Conservation (phyloP, 2,329 filamentous ascomycete genomes). For the Nemania sp. region DNA sequence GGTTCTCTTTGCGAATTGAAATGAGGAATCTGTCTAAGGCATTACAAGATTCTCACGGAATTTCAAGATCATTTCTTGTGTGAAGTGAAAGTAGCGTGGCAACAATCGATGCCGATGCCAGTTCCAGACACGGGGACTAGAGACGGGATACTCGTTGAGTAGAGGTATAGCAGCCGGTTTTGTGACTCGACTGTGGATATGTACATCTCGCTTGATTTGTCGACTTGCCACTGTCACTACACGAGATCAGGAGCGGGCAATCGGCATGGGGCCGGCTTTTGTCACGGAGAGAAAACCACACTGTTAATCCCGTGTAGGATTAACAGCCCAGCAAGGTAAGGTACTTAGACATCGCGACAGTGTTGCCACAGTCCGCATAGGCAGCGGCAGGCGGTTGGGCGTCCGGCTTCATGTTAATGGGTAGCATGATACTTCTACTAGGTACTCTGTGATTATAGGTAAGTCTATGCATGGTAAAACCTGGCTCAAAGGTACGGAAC, state of each 20-base stretch:
- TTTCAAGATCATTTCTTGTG: not conserved
- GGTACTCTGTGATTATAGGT: too few species aligned
- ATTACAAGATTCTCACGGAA: not conserved
- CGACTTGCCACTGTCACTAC: not conserved
- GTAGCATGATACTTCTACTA: too few species aligned
- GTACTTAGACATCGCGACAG: not conserved
- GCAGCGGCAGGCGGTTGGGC: not conserved
- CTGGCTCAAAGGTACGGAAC: too few species aligned
- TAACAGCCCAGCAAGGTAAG: not conserved
- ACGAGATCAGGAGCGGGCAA: not conserved
- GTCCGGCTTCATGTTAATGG: not conserved
- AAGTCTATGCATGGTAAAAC: too few species aligned
- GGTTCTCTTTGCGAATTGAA: not conserved
- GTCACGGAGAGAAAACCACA: not conserved
- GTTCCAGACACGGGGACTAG: not conserved
- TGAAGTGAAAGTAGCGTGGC: not conserved
- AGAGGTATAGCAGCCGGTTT: not conserved
- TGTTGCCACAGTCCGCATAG: not conserved
- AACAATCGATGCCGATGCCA: not conserved
- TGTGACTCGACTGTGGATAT: not conserved
- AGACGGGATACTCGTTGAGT: not conserved
- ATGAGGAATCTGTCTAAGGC: conserved; percentile 2
- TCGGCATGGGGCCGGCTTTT: not conserved
- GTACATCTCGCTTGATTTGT: not conserved
- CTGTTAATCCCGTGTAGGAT: not conserved